These are phyloP conservation scores for Barbatosphaeria neglecta DNA, from an alignment of 495 filamentous ascomycete genomes.

Conservation along the genomic window DNA sequence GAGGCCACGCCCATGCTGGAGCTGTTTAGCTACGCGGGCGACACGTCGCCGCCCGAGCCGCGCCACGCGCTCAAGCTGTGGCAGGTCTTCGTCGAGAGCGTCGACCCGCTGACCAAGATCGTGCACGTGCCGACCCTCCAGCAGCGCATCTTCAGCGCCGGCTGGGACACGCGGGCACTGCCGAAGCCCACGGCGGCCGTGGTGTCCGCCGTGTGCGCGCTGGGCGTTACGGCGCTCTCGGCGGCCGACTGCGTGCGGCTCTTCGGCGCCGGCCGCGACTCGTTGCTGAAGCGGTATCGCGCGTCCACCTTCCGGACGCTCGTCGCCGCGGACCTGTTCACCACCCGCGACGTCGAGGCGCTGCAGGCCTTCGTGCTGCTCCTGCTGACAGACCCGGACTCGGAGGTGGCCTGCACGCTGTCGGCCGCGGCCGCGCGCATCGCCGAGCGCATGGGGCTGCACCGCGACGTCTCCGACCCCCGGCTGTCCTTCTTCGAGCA, in stretches of 20 bases:
- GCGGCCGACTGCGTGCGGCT: conserved; percentile 24
- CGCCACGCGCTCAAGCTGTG: conserved; percentile 24
- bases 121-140: conserved; percentile 41
- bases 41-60: conserved; percentile 1
- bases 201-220: conserved; percentile 40
- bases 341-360: conserved; percentile 5
- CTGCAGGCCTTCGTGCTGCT: conserved; percentile 9
- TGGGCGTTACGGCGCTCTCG: conserved; percentile 25
- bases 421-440: conserved; percentile 34
- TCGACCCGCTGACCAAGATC: conserved; percentile 43
- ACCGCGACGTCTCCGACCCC: conserved; percentile 31
- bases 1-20: neutral
- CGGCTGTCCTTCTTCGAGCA: conserved; percentile 23
- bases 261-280: conserved; percentile 29
- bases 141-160: conserved; percentile 29
- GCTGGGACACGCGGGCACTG: conserved; percentile 11
- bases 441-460: conserved; percentile 39
- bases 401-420: conserved; percentile 19
- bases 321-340: conserved; percentile 29
- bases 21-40: neutral
- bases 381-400: conserved; percentile 3
- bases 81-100: conserved; percentile 38
- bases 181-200: conserved; percentile 31
- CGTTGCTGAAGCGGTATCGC: conserved; percentile 29
- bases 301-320: conserved; percentile 33